Percentiles rank a stretch among this genome's conserved stretches.
Conservation (phyloP, 2,329 filamentous ascomycete species). For the Pyrenophora teres region DNA sequence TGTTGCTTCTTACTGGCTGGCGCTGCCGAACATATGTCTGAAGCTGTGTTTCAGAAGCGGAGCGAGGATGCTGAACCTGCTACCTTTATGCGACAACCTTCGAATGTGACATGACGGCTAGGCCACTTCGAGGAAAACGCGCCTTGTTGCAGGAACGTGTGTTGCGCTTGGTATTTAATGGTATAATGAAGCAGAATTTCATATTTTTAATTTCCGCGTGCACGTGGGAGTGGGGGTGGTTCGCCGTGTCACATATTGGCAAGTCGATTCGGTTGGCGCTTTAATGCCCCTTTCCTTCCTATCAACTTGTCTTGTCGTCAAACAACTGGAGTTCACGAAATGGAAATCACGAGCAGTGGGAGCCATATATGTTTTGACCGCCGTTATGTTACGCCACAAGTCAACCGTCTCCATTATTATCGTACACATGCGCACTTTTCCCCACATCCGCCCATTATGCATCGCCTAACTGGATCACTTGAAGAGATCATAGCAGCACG, state of each 20-base stretch:
- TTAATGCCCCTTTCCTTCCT: no score
- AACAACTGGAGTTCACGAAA: background rate
- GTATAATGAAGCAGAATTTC: no score
- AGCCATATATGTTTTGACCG: background rate
- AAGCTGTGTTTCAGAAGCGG: constrained; percentile 19
- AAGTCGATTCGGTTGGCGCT: background rate
- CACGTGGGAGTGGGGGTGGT: no score
- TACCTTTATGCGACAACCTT: constrained; percentile 8
- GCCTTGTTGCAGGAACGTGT: background rate
- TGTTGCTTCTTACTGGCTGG: no score
- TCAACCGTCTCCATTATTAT: background rate
- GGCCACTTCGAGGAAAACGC: background rate
- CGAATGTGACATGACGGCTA: no score
- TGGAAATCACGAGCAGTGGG: background rate
- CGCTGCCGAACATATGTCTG: background rate
- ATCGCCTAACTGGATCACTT: background rate
- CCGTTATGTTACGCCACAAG: no score
- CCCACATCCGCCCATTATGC: background rate
- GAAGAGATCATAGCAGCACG: constrained; percentile 3
- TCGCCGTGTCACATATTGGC: no score
- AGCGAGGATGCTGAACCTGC: constrained; percentile 13
- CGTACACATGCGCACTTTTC: background rate
- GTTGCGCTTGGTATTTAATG: background rate
- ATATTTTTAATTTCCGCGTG: no score
- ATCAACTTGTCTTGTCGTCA: no score